These are phyloP conservation scores for Hyphodiscus sp. DNA, from an alignment of 2,329 filamentous ascomycete genomes.

Conservation along the genomic window DNA sequence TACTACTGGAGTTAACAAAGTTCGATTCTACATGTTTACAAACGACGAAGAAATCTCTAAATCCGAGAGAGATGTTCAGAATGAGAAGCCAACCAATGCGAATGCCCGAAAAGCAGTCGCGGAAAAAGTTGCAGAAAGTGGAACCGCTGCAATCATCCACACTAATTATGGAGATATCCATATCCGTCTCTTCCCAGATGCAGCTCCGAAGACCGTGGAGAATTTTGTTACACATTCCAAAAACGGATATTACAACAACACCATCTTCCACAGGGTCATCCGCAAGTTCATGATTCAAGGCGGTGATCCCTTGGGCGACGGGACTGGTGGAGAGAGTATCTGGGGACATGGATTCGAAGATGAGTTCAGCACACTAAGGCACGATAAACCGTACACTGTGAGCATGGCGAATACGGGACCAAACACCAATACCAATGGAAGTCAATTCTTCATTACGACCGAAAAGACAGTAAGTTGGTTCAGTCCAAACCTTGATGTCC, in stretches of 20 bases:
- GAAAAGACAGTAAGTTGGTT: conserved; percentile 71
- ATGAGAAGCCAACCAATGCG: conserved; percentile 76
- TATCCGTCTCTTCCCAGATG: conserved; percentile 85
- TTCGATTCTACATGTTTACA: conserved; percentile 97
- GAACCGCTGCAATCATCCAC: conserved; percentile 77
- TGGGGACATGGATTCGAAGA: conserved; percentile 92
- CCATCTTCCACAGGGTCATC: conserved; percentile 95
- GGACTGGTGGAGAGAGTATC: conserved; percentile 84
- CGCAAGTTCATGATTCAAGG: conserved; percentile 96
- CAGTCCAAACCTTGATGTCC: not conserved
- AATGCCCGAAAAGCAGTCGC: conserved; percentile 47
- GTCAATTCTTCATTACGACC: conserved; percentile 97
- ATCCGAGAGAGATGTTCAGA: conserved; percentile 82
- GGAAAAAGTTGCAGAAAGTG: conserved; percentile 62
- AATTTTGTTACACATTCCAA: conserved; percentile 93
- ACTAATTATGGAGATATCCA: conserved; percentile 93
- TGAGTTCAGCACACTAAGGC: conserved; percentile 83
- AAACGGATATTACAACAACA: conserved; percentile 92
- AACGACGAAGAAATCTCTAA: conserved; percentile 81
- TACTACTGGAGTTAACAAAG: conserved; percentile 76
- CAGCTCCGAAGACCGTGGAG: conserved; percentile 89
- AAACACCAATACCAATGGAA: conserved; percentile 92
- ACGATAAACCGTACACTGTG: conserved; percentile 93
- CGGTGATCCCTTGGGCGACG: conserved; percentile 81
- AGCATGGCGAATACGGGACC: conserved; percentile 98